Evolutionary conservation across 2,329 filamentous ascomycete genomes (phyloP).

Genomic region (Ophiocordyceps polyrhachis-furcata): DNA sequence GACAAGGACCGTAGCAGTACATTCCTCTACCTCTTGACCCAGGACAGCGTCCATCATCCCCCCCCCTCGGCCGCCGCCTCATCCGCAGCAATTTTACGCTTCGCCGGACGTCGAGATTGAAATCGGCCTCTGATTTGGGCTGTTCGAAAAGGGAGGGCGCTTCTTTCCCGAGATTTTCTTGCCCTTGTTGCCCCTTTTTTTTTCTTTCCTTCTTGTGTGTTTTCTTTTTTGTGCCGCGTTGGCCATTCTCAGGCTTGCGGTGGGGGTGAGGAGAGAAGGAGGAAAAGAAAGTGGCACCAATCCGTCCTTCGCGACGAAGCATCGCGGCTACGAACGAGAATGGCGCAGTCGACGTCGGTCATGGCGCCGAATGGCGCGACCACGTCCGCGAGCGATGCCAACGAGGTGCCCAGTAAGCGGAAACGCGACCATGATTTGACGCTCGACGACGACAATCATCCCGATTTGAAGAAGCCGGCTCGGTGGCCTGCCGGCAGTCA

Average conservation of each 20-base stretch:
- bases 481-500: conserved; percentile 11
- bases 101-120: conserved; percentile 7
- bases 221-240: not conserved
- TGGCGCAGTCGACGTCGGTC: conserved; percentile 22
- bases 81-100: conserved; percentile 10
- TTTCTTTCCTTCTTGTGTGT: too few species aligned
- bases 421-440: conserved; percentile 30
- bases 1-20: too few species aligned
- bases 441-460: conserved; percentile 8
- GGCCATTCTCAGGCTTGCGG: not conserved
- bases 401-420: conserved; percentile 28
- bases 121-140: too few species aligned
- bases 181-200: conserved; percentile 1
- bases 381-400: conserved; percentile 14
- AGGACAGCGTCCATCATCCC: conserved; percentile 11
- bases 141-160: too few species aligned
- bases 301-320: conserved; percentile 20
- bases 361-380: conserved; percentile 22
- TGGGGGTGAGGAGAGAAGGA: conserved; percentile 1
- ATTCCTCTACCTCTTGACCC: too few species aligned
- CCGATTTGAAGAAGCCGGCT: conserved; percentile 8
- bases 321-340: conserved; percentile 11
- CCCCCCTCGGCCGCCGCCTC: conserved; percentile 9
- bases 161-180: too few species aligned
- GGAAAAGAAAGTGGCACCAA: conserved; percentile 22